Conservation (phyloP, 768 basidiomycete species). For the Podaxis mareebaensis region DNA sequence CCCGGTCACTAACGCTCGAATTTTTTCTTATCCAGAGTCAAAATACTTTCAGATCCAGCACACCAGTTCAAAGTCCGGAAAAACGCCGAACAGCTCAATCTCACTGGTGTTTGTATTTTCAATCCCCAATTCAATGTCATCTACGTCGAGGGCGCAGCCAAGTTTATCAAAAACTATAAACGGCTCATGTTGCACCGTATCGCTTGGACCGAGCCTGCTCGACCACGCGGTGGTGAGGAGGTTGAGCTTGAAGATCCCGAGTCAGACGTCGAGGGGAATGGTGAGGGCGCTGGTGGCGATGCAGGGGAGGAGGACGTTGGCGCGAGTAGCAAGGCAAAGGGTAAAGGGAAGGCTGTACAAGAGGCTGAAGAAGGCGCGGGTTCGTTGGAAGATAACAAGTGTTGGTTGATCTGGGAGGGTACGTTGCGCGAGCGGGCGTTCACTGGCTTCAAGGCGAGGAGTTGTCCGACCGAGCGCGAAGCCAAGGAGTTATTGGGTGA, state of each 20-base stretch:
- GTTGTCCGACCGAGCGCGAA: constrained; percentile 78
- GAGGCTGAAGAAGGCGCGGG: constrained; percentile 32
- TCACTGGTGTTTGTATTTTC: constrained; percentile 90
- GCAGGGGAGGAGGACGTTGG: constrained; percentile 3
- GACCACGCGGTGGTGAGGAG: constrained; percentile 73
- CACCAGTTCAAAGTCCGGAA: constrained; percentile 97
- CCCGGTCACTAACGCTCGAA: not conserved
- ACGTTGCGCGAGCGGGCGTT: constrained; percentile 81
- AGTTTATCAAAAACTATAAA: constrained; percentile 85
- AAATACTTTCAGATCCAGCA: constrained; percentile 84
- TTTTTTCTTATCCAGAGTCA: constrained; percentile 55
- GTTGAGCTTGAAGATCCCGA: constrained; percentile 62
- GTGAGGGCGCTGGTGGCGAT: constrained; percentile 21
- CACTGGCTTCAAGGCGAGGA: constrained; percentile 75
- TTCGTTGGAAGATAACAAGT: constrained; percentile 85
- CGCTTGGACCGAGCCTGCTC: constrained; percentile 90
- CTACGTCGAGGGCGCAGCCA: constrained; percentile 89
- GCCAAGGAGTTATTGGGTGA: constrained; percentile 87
- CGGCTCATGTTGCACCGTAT: constrained; percentile 85
- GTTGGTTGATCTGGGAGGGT: constrained; percentile 94
- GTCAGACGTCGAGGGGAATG: constrained; percentile 37
- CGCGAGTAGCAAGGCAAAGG: constrained; percentile 23
- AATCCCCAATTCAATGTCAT: constrained; percentile 88
- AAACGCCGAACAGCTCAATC: constrained; percentile 89
- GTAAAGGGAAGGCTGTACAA: constrained; percentile 34